These are phyloP conservation scores for Vishniacozyma victoriae DNA, from an alignment of 768 basidiomycete species.

Conservation along the genomic window DNA sequence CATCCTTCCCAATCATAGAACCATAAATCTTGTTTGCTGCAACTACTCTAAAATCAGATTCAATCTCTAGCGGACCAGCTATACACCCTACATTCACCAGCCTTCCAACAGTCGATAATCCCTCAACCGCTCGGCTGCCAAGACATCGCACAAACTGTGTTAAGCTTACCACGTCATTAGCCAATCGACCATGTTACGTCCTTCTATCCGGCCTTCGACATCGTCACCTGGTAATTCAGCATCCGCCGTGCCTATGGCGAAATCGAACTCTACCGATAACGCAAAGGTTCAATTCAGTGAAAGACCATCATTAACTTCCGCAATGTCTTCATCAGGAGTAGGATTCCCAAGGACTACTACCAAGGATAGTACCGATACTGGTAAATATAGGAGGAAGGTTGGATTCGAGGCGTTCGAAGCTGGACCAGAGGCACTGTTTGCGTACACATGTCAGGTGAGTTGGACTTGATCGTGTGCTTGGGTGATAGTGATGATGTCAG, in stretches of 20 bases:
- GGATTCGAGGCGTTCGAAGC: conserved; percentile 49
- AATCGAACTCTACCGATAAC: not conserved
- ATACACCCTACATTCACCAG: too few relatives aligned
- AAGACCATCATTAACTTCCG: conserved; percentile 10
- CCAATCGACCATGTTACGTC: too few relatives aligned
- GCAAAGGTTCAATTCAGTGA: not conserved
- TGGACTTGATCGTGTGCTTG: not conserved
- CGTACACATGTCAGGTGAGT: conserved; percentile 41
- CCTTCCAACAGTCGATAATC: too few relatives aligned
- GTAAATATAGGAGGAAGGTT: conserved; percentile 45
- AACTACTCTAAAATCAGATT: too few relatives aligned
- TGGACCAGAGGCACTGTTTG: conserved; percentile 42
- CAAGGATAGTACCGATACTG: conserved; percentile 29
- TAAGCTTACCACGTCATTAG: too few relatives aligned
- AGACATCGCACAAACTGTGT: too few relatives aligned
- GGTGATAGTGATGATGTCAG: conserved; percentile 22
- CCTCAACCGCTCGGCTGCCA: not conserved
- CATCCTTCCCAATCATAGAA: too few relatives aligned
- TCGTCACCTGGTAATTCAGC: conserved; percentile 24
- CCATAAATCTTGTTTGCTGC: too few relatives aligned
- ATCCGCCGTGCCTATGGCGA: not conserved
- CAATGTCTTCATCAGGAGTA: conserved; percentile 8
- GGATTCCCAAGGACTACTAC: conserved; percentile 41
- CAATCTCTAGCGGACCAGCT: too few relatives aligned
- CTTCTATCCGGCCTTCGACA: conserved; percentile 17